Base-by-base conservation (phyloP, 108 stramenopile genomes). In the Seminavis robusta region DNA sequence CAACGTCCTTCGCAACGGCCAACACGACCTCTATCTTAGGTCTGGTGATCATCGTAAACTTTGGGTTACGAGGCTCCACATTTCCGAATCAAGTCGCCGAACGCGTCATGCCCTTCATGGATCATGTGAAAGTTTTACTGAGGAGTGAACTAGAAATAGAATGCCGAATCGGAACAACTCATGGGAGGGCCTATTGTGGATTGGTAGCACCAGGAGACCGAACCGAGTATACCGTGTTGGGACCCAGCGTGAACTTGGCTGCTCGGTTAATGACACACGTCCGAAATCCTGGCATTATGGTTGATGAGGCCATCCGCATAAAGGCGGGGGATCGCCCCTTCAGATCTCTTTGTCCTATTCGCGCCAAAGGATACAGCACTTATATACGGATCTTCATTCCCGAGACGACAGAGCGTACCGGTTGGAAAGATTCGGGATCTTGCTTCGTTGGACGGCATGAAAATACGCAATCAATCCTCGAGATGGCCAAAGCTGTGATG, bases 381-480 rank as follows among this genome's bases (percentile, higher is more conserved):
- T 80, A 77, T 24, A 82, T 88, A 1, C 73, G 82, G 9, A 81
- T 83, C 33, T 84, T 84, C 49, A 74, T 76, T 49, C 86, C 86
- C 2, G 20, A 84, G 0, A 76, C 47, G 29, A 4, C 76, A 41
- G 46, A 43, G 7, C 75, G 74, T 2, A 31, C 56, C 21, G 25
- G 63, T 52, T 74, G 80, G 76, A 71, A 68, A 23, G 60, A 46
- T 8, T 46, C 58, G 11, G 50, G 54, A 20, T 61, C 46, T 4
- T 68, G 73, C 40, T 84, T 88, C 48, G 74, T 79, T 56, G 86
- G 86, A 24, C 65, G 86, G 43, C 52, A 61, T 4, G 52, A 45
- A 8, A 82, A 88, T 55, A 65, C 81, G 38, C 63, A 64, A 27
- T 53, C 63, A 29, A 56, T 86, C 3, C 38, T 82, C 56, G 59